A percentile compares a stretch with the other conserved stretches of the same genome.
Conservation (phyloP, 1,284 basidiomycete species). For the Rhodotorula sp. region DNA sequence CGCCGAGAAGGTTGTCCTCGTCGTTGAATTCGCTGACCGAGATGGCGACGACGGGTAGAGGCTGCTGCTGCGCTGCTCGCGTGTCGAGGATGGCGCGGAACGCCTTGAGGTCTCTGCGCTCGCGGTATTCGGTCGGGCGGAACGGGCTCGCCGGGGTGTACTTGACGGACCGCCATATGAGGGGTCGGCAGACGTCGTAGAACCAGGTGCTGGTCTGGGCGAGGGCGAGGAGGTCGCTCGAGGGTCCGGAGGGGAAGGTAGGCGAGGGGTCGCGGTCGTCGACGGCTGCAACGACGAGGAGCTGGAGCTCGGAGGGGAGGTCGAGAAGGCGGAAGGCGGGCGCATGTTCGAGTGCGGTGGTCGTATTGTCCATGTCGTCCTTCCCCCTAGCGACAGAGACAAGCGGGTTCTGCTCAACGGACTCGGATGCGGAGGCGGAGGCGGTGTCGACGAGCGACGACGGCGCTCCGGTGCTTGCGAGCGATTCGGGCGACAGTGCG, state of each 20-base stretch:
- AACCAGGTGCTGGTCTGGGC: constrained; percentile 42
- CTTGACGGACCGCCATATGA: constrained; percentile 19
- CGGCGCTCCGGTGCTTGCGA: neutral
- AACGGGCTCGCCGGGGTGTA: constrained; percentile 4
- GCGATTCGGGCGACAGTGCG: no score
- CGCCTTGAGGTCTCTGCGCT: constrained; percentile 1
- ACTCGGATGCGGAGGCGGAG: neutral
- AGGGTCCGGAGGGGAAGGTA: constrained; percentile 39
- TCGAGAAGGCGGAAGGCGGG: constrained; percentile 37
- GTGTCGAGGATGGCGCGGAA: neutral
- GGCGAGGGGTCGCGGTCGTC: constrained; percentile 39
- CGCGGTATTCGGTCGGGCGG: constrained; percentile 2
- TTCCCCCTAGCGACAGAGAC: no score
- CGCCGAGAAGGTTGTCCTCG: neutral
- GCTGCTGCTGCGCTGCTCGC: neutral
- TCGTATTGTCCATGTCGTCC: no score
- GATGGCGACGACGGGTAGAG: constrained; percentile 12
- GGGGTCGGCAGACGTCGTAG: constrained; percentile 20
- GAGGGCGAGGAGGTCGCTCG: constrained; percentile 44
- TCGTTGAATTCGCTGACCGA: neutral
- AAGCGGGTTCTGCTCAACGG: no score
- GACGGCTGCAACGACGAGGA: constrained; percentile 29
- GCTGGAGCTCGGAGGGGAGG: constrained; percentile 44
- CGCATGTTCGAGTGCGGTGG: neutral
- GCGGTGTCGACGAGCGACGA: neutral